These are phyloP conservation scores for Epichloe uncinata DNA, from an alignment of 2,329 filamentous ascomycete genomes.

Conservation along the genomic window DNA sequence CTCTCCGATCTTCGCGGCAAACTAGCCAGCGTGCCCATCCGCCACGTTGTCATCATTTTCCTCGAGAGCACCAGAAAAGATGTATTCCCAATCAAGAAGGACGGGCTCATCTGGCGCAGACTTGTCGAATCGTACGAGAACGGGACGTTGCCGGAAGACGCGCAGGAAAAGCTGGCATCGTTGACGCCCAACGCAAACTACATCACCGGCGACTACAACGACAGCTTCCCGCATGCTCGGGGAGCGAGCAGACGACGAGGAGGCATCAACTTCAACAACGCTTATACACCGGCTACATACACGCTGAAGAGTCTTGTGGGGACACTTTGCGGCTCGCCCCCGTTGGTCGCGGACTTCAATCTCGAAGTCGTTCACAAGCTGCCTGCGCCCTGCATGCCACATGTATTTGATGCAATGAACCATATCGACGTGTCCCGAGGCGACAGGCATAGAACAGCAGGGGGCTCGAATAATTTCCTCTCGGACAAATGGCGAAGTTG, in stretches of 20 bases:
- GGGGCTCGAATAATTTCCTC: slow-evolving; percentile 10
- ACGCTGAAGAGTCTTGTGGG: slow-evolving; percentile 30
- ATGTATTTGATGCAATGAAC: slow-evolving; percentile 23
- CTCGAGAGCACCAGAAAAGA: slow-evolving; percentile 32
- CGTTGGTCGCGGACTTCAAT: slow-evolving; percentile 29
- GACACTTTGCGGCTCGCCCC: slow-evolving; percentile 28
- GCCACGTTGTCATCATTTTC: slow-evolving; percentile 30
- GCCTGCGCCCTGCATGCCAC: slow-evolving; percentile 32
- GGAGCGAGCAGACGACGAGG: slow-evolving; percentile 15
- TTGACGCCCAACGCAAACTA: slow-evolving; percentile 21
- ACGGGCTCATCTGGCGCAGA: slow-evolving; percentile 23
- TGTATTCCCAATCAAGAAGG: slow-evolving; percentile 30
- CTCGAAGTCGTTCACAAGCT: slow-evolving; percentile 26
- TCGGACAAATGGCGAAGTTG: slow-evolving; percentile 18
- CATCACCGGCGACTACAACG: slow-evolving; percentile 23
- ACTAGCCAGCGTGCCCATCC: slow-evolving; percentile 22
- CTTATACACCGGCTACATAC: slow-evolving; percentile 28
- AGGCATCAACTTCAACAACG: slow-evolving; percentile 27
- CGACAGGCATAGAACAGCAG: neutral
- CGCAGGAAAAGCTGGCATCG: slow-evolving; percentile 14
- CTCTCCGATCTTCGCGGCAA: slow-evolving; percentile 14
- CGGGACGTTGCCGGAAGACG: slow-evolving; percentile 19
- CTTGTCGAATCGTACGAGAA: slow-evolving; percentile 19
- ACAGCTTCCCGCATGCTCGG: slow-evolving; percentile 17
- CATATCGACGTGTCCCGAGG: slow-evolving; percentile 8